phyloP scores from a whole-genome alignment of 2,329 filamentous ascomycete species.

The Aspergillus sp. region DNA sequence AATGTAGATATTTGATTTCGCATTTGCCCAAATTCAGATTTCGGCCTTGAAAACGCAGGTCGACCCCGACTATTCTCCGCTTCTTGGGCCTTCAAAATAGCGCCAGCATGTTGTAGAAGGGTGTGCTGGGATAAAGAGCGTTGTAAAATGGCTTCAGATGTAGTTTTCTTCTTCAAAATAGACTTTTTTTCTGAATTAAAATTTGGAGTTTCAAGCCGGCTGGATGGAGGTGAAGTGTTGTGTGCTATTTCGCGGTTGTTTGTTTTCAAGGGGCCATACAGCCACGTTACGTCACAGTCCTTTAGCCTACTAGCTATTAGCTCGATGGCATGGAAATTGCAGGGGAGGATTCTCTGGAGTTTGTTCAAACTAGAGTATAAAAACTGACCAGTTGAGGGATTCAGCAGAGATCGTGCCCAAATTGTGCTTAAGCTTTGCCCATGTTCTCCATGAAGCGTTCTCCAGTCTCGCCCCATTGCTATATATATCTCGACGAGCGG shows the following conservation, averaged over 20 bases:
- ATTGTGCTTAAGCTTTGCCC: conserved; percentile 87
- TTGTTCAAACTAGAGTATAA: not conserved
- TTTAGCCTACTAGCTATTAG: conserved; percentile 65
- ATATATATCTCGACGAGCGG: conserved; percentile 72
- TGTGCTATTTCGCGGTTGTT: conserved; percentile 52
- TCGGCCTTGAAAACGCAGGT: conserved; percentile 54
- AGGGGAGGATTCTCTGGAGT: not conserved
- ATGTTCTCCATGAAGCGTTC: conserved; percentile 95
- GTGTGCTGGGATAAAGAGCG: conserved; percentile 83
- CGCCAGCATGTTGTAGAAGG: conserved; percentile 81
- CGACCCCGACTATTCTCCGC: conserved; percentile 52
- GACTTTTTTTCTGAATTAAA: conserved; percentile 77
- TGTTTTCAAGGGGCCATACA: conserved; percentile 87
- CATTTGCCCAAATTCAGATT: conserved; percentile 66
- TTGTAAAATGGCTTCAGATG: conserved; percentile 93
- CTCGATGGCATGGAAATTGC: not conserved
- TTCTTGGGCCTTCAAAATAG: conserved; percentile 78
- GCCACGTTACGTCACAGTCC: conserved; percentile 94
- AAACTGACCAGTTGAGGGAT: conserved; percentile 80
- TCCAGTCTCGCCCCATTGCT: conserved; percentile 78
- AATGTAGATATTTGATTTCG: conserved; percentile 57
- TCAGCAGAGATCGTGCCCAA: conserved; percentile 86
- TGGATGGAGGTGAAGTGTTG: conserved; percentile 47
- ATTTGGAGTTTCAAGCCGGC: conserved; percentile 55
- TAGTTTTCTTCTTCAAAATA: conserved; percentile 92